phyloP scores from a whole-genome alignment of 2,329 filamentous ascomycete species.

The Botrytis medusae region DNA sequence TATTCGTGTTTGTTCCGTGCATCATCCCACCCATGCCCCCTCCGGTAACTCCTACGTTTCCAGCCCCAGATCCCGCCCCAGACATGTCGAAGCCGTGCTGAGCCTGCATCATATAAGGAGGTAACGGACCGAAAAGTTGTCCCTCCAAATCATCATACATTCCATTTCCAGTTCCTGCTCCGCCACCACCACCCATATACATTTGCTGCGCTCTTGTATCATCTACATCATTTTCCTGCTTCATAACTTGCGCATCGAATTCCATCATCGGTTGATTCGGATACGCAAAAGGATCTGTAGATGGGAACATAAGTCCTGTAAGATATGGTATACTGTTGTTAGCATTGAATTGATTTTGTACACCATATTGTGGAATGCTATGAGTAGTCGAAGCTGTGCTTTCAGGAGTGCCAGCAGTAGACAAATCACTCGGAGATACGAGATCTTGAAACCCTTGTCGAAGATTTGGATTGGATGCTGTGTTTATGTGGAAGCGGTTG shows the following conservation, averaged over 20 bases:
- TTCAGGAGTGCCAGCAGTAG: conserved; percentile 34
- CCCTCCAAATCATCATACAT: conserved; percentile 65
- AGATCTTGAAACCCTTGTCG: conserved; percentile 36
- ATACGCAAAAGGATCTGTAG: conserved; percentile 75
- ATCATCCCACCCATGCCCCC: neutral
- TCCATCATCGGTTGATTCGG: conserved; percentile 71
- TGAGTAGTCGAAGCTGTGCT: conserved; percentile 29
- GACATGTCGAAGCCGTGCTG: conserved; percentile 32
- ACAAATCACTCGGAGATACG: conserved; percentile 34
- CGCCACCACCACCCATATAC: conserved; percentile 34
- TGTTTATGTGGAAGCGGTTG: conserved; percentile 31
- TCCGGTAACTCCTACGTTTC: neutral
- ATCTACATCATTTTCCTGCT: conserved; percentile 29
- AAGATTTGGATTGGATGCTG: conserved; percentile 34
- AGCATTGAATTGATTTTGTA: conserved; percentile 41
- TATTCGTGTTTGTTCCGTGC: neutral
- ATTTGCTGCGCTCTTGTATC: conserved; percentile 26
- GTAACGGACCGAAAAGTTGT: conserved; percentile 68
- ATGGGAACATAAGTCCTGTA: conserved; percentile 78
- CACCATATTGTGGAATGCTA: conserved; percentile 27
- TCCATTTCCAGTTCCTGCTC: conserved; percentile 28
- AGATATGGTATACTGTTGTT: conserved; percentile 58
- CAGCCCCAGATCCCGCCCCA: neutral
- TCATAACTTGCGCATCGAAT: conserved; percentile 44
- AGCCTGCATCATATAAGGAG: conserved; percentile 58